Evolutionary conservation across 1,284 basidiomycete genomes (phyloP).

Genomic region (Ganoderma leucocontextum): DNA sequence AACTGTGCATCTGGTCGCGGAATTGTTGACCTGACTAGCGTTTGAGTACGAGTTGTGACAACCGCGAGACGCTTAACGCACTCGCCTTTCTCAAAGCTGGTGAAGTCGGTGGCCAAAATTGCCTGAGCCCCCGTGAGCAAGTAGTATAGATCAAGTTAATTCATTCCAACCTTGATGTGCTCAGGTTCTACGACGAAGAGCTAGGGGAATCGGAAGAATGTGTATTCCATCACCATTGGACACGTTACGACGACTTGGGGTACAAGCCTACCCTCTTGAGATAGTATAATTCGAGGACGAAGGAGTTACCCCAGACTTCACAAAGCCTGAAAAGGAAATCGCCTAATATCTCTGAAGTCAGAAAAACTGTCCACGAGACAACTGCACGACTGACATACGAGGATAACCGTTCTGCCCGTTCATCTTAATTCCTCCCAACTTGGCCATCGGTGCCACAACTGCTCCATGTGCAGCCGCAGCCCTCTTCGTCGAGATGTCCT

Average conservation of each 20-base stretch:
- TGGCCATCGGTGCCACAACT: constrained; percentile 29
- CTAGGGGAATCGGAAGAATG: constrained; percentile 16
- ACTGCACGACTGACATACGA: constrained; percentile 22
- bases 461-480: constrained; percentile 35
- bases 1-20: constrained; percentile 33
- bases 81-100: constrained; percentile 42
- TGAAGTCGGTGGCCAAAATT: constrained; percentile 43
- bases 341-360: constrained; percentile 21
- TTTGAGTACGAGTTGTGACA: not conserved
- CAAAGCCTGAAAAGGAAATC: constrained; percentile 30
- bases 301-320: constrained; percentile 35
- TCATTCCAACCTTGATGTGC: constrained; percentile 38
- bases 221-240: not conserved
- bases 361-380: not conserved
- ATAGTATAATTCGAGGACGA: constrained; percentile 24
- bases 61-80: too few relatives aligned
- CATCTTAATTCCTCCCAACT: not conserved
- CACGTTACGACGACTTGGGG: too few relatives aligned
- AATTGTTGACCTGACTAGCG: constrained; percentile 25
- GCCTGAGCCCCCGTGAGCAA: constrained; percentile 23
- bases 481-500: constrained; percentile 8
- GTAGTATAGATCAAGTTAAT: too few relatives aligned
- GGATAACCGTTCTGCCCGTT: constrained; percentile 21
- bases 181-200: constrained; percentile 43
- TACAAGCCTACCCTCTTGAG: constrained; percentile 32